Conservation (phyloP, 1,284 basidiomycete genomes). For the Boletus sp. region DNA sequence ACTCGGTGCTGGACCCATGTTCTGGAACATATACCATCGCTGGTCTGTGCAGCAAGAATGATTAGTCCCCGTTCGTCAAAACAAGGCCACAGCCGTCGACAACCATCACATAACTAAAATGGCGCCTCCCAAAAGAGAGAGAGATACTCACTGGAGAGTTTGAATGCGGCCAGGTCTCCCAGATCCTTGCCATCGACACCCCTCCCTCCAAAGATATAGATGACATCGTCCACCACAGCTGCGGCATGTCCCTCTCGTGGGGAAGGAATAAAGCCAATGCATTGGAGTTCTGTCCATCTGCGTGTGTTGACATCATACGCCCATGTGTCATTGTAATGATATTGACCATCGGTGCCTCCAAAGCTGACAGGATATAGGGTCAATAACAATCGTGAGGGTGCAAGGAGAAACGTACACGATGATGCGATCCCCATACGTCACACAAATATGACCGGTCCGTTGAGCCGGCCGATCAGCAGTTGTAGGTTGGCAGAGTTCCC, state of each 20-base stretch:
- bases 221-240: constrained; percentile 94
- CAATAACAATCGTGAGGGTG: constrained; percentile 9
- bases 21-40: constrained; percentile 99
- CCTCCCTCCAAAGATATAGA: constrained; percentile 96
- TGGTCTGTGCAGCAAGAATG: constrained; percentile 44
- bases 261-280: constrained; percentile 96
- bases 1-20: constrained; percentile 93
- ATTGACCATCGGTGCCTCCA: constrained; percentile 96
- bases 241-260: constrained; percentile 97
- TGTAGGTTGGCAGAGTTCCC: constrained; percentile 76
- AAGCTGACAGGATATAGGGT: constrained; percentile 55
- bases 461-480: constrained; percentile 70
- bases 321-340: constrained; percentile 99
- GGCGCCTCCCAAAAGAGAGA: neutral
- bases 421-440: constrained; percentile 83
- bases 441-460: constrained; percentile 90
- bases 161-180: constrained; percentile 94
- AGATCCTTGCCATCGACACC: constrained; percentile 97
- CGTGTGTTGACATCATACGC: constrained; percentile 82
- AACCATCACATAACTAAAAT: neutral
- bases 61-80: constrained; percentile 10
- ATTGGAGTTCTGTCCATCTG: constrained; percentile 90
- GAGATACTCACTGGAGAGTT: constrained; percentile 77
- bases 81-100: neutral
- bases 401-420: constrained; percentile 59